Evolutionary conservation across 495 filamentous ascomycete species (phyloP).

Genomic region (Podospora tetraspora): DNA sequence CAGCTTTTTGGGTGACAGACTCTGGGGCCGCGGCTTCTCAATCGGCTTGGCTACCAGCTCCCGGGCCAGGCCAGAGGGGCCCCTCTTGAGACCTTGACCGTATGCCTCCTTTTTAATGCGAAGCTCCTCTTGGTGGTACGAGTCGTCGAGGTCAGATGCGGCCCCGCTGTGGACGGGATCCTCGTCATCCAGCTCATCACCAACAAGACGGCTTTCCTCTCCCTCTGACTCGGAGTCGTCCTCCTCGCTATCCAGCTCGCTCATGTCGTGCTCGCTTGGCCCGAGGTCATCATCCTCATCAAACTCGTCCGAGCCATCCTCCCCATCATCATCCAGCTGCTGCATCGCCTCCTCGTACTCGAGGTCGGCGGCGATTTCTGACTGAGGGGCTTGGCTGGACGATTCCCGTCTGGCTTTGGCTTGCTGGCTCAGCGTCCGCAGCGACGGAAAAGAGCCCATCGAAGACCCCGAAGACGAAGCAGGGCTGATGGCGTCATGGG

Average conservation of each 20-base stretch:
- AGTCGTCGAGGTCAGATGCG: conserved; percentile 3
- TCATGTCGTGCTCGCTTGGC: background rate
- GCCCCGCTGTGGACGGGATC: background rate
- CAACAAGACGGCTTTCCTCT: background rate
- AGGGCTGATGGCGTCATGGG: conserved; percentile 1
- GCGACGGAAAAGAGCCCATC: conserved; percentile 31
- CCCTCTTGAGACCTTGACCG: background rate
- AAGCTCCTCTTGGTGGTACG: background rate
- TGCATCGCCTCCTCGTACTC: conserved; percentile 36
- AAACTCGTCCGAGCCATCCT: background rate
- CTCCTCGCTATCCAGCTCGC: conserved; percentile 5
- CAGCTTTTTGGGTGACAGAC: background rate
- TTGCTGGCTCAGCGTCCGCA: conserved; percentile 27
- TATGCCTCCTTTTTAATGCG: background rate
- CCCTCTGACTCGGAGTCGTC: background rate
- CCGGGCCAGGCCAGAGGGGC: conserved; percentile 5
- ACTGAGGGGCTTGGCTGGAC: conserved; percentile 21
- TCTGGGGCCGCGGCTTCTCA: conserved; percentile 20
- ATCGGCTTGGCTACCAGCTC: conserved; percentile 21
- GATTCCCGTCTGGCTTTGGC: conserved; percentile 7
- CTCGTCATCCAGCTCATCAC: background rate
- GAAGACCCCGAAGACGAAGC: conserved; percentile 15
- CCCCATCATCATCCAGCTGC: conserved; percentile 21
- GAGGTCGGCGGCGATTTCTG: conserved; percentile 16
- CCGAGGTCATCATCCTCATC: background rate